Conservation (phyloP, 345 rosid species). For the Clausena lansium region DNA sequence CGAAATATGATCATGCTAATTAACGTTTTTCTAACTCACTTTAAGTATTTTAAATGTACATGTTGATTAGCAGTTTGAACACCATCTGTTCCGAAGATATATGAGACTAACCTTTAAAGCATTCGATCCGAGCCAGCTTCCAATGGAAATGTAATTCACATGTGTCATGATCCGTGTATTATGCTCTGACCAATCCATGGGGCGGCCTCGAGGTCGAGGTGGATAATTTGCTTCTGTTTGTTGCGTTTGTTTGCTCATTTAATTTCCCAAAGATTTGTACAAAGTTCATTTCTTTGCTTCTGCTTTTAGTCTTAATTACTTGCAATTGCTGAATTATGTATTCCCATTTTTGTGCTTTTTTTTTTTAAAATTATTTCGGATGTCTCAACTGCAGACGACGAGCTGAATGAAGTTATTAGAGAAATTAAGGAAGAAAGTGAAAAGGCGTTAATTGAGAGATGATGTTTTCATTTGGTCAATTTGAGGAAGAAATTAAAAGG, state of each 20-base stretch:
- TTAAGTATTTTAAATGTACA: neutral
- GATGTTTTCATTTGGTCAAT: neutral
- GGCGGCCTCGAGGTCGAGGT: conserved; percentile 5
- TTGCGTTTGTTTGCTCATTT: neutral
- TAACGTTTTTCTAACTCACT: too few species aligned
- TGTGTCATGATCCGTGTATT: conserved; percentile 22
- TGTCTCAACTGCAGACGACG: neutral
- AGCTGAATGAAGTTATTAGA: neutral
- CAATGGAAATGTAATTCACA: conserved; percentile 26
- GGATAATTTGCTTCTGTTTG: conserved; percentile 3
- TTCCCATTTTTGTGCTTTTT: too few species aligned
- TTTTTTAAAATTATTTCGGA: neutral
- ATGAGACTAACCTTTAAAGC: neutral
- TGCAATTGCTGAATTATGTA: too few species aligned
- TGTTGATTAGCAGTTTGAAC: neutral
- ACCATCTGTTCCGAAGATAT: neutral
- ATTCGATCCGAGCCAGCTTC: neutral
- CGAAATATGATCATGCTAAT: neutral
- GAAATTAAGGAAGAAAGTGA: neutral
- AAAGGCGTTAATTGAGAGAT: neutral
- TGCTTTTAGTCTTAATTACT: neutral
- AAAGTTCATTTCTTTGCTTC: neutral
- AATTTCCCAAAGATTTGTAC: too few species aligned
- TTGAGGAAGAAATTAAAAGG: neutral
- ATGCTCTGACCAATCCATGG: neutral